phyloP scores from a whole-genome alignment of 345 rosid genomes.

The Salix brachista region DNA sequence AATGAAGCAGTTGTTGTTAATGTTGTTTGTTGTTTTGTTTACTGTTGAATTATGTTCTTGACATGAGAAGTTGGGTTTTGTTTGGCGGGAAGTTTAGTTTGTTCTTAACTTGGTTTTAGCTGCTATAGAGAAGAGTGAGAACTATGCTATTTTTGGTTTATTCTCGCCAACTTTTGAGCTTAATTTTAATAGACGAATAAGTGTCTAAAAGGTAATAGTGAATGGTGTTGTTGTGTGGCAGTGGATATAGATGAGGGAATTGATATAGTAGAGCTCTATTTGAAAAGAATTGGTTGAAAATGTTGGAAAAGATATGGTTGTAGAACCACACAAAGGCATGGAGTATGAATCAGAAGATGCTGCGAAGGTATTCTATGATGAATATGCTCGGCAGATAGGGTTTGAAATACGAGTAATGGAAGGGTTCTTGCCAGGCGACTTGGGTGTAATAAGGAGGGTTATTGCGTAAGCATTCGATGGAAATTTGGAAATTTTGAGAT shows the following conservation, averaged over 20 bases:
- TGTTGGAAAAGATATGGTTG: conserved; percentile 31
- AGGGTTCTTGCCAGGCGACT: conserved; percentile 81
- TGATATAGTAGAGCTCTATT: conserved; percentile 33
- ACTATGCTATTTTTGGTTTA: neutral
- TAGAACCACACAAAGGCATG: conserved; percentile 78
- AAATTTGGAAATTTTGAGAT: conserved; percentile 41
- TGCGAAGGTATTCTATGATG: conserved; percentile 77
- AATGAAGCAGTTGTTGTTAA: neutral
- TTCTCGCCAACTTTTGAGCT: neutral
- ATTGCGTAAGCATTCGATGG: conserved; percentile 73
- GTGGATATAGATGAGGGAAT: conserved; percentile 54
- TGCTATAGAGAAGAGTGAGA: neutral
- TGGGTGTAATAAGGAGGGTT: conserved; percentile 93
- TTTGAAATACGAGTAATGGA: conserved; percentile 91
- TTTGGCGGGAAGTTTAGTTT: neutral
- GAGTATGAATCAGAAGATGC: conserved; percentile 86
- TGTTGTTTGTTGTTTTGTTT: neutral
- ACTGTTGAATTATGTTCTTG: neutral
- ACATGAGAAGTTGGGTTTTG: neutral
- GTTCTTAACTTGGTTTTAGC: neutral
- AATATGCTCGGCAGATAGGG: conserved; percentile 71
- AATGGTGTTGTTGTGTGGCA: conserved; percentile 24
- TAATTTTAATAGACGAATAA: neutral
- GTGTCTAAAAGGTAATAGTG: neutral
- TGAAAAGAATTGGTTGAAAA: conserved; percentile 26